Percentiles rank a stretch among this genome's conserved stretches.
Conservation (phyloP, 2,329 filamentous ascomycete species). For the Ophiostoma fasciatum region DNA sequence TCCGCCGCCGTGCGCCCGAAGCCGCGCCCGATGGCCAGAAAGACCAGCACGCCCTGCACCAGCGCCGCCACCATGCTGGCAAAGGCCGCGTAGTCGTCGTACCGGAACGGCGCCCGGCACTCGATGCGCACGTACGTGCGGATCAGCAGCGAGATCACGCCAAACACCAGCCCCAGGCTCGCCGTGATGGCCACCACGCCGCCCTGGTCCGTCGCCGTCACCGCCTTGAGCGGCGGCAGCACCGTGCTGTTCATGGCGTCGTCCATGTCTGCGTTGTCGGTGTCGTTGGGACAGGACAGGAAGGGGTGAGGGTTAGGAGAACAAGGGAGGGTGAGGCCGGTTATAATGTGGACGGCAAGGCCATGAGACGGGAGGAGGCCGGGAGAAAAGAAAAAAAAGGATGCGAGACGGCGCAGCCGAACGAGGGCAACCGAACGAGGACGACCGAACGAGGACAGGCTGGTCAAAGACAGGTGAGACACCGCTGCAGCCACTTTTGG, state of each 20-base stretch:
- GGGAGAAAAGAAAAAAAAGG: not conserved
- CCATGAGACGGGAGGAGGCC: not conserved
- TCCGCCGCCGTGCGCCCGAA: constrained; percentile 20
- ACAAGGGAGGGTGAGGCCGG: not conserved
- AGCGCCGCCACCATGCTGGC: constrained; percentile 19
- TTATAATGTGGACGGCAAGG: not conserved
- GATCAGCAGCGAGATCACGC: constrained; percentile 23
- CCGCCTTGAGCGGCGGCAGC: constrained; percentile 20
- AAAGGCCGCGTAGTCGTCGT: constrained; percentile 20
- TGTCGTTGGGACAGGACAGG: not conserved
- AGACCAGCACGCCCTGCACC: constrained; percentile 22
- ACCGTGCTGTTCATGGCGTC: constrained; percentile 2
- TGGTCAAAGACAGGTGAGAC: not conserved
- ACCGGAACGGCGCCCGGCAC: constrained; percentile 16
- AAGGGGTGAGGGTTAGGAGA: not conserved
- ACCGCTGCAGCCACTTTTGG: too few relatives aligned
- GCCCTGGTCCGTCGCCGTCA: constrained; percentile 23
- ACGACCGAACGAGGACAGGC: too few relatives aligned
- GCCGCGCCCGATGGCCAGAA: constrained; percentile 22
- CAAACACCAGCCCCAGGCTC: constrained; percentile 22
- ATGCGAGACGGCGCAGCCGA: not conserved
- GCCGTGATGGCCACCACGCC: constrained; percentile 25
- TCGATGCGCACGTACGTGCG: constrained; percentile 23
- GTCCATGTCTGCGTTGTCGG: too few relatives aligned
- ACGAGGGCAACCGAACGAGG: not conserved